Conservation (phyloP, 2,329 filamentous ascomycete genomes). For the Penicillium sp. region DNA sequence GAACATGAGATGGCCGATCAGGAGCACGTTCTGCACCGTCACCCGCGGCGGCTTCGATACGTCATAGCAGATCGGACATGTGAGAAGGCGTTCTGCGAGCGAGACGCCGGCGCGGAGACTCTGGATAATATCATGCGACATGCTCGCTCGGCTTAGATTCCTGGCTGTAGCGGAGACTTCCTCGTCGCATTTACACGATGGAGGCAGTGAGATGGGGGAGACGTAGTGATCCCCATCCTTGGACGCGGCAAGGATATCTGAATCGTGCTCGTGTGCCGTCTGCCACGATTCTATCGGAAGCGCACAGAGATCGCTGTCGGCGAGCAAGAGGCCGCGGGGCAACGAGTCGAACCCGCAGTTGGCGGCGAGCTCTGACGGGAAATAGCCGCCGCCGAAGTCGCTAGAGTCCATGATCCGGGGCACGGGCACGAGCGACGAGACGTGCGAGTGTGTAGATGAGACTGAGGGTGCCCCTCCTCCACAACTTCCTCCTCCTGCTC, state of each 20-base stretch:
- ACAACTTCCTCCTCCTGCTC: too few species aligned
- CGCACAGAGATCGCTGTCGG: not conserved
- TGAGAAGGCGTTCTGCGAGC: not conserved
- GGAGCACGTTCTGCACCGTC: constrained; percentile 1
- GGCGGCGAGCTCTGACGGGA: not conserved
- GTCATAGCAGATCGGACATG: constrained; percentile 4
- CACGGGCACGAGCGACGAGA: not conserved
- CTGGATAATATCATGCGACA: constrained; percentile 5
- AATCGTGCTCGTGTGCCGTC: not conserved
- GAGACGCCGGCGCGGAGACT: not conserved
- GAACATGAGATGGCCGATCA: constrained; percentile 8
- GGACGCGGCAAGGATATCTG: not conserved
- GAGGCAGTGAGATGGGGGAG: not conserved
- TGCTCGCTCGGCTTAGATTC: not conserved
- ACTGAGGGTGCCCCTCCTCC: not conserved
- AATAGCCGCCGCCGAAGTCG: not conserved
- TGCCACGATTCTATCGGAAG: constrained; percentile 5
- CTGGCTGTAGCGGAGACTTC: not conserved
- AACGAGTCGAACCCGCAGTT: not conserved
- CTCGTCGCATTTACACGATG: constrained; percentile 2
- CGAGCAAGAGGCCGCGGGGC: not conserved
- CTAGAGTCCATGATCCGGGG: not conserved
- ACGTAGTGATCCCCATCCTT: not conserved
- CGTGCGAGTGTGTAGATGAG: not conserved
- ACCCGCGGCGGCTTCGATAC: constrained; percentile 4